Conservation (phyloP, 192 early-diverging fungal genomes). For the Backusella circina region DNA sequence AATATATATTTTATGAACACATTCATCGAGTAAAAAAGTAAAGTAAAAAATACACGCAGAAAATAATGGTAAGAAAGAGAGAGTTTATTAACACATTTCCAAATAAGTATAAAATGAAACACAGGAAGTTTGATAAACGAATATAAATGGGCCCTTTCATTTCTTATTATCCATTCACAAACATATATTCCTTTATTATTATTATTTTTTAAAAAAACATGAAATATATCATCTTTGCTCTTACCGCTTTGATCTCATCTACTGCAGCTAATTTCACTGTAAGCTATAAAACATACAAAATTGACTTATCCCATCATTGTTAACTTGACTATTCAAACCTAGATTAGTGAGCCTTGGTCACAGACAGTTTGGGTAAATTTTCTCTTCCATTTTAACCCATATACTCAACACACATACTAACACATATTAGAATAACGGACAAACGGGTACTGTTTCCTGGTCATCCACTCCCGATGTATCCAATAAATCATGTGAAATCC, state of each 20-base stretch:
- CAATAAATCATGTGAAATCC: constrained; percentile 16
- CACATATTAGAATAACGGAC: constrained; percentile 13
- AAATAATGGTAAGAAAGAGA: too few relatives aligned
- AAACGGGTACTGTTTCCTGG: constrained; percentile 21
- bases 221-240: background rate
- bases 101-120: background rate
- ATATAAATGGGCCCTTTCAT: background rate
- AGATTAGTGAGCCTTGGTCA: constrained; percentile 5
- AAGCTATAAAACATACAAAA: background rate
- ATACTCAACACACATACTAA: background rate
- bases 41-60: too few relatives aligned
- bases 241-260: background rate
- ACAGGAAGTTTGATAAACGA: background rate
- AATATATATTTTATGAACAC: background rate
- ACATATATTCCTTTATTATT: too few relatives aligned
- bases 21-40: background rate
- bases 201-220: background rate
- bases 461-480: background rate
- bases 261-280: background rate
- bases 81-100: background rate
- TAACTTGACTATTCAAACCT: background rate
- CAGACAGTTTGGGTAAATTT: background rate
- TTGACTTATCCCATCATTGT: background rate
- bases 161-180: too few relatives aligned
- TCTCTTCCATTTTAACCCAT: background rate